These are phyloP conservation scores for Hyphodiscus sp. DNA, from an alignment of 2,329 filamentous ascomycete genomes.

Conservation along the genomic window DNA sequence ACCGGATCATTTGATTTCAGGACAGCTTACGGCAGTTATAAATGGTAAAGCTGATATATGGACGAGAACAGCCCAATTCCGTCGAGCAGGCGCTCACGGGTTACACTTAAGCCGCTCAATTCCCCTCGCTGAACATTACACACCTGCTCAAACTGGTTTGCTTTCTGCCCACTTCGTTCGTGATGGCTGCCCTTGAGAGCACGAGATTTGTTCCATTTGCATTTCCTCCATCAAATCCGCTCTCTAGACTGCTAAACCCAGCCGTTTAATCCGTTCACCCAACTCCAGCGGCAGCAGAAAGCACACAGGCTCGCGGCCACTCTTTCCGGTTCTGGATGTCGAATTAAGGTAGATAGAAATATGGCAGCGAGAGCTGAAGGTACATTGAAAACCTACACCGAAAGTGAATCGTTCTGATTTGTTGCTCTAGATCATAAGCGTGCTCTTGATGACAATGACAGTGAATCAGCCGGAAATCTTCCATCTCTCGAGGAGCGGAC, in stretches of 20 bases:
- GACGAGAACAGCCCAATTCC: slow-evolving; percentile 3
- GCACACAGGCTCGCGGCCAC: slow-evolving; percentile 2
- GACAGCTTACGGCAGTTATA: slow-evolving; percentile 13
- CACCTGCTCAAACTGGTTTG: background rate
- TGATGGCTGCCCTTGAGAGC: background rate
- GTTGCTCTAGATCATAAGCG: slow-evolving; percentile 4
- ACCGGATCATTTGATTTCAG: slow-evolving; percentile 13
- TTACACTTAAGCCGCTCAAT: background rate
- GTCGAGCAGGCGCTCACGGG: background rate
- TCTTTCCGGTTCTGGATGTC: slow-evolving; percentile 6
- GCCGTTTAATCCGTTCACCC: slow-evolving; percentile 1
- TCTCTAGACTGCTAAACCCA: slow-evolving; percentile 7
- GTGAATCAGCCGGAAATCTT: slow-evolving; percentile 3
- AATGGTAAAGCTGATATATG: slow-evolving; percentile 12
- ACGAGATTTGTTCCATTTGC: slow-evolving; percentile 3
- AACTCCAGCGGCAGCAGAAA: slow-evolving; percentile 5
- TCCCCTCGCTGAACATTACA: background rate
- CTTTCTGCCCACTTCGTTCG: background rate
- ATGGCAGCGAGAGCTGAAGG: slow-evolving; percentile 5
- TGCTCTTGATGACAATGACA: slow-evolving; percentile 6
- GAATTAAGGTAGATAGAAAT: slow-evolving; percentile 6
- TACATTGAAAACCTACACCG: slow-evolving; percentile 4
- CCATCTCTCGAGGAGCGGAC: background rate
- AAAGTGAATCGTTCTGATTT: slow-evolving; percentile 8
- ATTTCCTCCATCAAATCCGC: slow-evolving; percentile 3